Conservation (phyloP, 306 rosid genomes). For the Hippophae rhamnoides region DNA sequence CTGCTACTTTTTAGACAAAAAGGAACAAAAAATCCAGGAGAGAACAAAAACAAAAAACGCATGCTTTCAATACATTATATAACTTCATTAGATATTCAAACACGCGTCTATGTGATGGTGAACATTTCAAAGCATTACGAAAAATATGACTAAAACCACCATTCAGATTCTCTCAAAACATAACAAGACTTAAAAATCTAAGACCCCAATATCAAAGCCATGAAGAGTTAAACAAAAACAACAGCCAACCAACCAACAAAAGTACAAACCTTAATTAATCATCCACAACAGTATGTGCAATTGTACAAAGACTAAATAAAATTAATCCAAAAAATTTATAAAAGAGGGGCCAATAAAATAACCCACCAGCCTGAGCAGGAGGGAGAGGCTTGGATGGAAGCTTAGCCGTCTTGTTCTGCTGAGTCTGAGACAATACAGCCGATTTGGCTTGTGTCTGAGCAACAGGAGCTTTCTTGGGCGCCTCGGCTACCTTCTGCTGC, state of each 20-base stretch:
- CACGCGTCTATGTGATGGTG: too few species aligned
- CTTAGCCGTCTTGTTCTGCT: slow-evolving; percentile 45
- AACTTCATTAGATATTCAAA: too few species aligned
- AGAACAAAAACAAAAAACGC: too few species aligned
- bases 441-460: slow-evolving; percentile 34
- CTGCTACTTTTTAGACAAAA: too few species aligned
- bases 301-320: not conserved
- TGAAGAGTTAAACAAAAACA: not conserved
- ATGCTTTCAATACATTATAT: too few species aligned
- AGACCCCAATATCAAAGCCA: not conserved
- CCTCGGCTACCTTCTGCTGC: slow-evolving; percentile 36
- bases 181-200: not conserved
- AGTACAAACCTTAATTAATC: not conserved
- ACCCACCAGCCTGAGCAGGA: slow-evolving; percentile 75
- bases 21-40: too few species aligned
- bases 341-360: not conserved
- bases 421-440: slow-evolving; percentile 18
- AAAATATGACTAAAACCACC: too few species aligned
- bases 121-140: too few species aligned
- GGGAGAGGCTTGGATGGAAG: slow-evolving; percentile 78
- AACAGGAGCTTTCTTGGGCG: slow-evolving; percentile 26
- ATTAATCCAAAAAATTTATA: not conserved
- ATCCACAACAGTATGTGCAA: not conserved
- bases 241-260: too few species aligned
- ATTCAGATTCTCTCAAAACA: too few species aligned